Evolutionary conservation across 2,329 filamentous ascomycete species (phyloP).

Genomic region (Amylocarpus encephaloides): DNA sequence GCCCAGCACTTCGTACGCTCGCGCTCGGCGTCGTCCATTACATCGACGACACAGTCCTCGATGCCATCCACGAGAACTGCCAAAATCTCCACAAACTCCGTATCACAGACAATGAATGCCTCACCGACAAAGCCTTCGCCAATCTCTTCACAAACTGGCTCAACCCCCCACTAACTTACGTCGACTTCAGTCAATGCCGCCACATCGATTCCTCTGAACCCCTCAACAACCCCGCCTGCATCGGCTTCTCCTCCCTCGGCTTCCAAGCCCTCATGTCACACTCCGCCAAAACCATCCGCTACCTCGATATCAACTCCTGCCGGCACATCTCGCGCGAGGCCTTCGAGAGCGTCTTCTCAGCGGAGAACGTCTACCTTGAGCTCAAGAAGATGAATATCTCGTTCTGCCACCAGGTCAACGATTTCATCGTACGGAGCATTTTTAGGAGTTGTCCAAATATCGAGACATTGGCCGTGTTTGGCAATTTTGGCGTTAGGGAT

Average conservation of each 20-base stretch:
- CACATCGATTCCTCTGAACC: constrained; percentile 67
- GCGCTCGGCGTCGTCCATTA: constrained; percentile 65
- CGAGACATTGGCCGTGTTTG: constrained; percentile 55
- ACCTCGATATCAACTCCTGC: constrained; percentile 75
- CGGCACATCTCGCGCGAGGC: constrained; percentile 69
- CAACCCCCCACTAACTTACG: constrained; percentile 62
- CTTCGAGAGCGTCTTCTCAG: constrained; percentile 67
- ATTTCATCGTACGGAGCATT: constrained; percentile 56
- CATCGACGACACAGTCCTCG: constrained; percentile 63
- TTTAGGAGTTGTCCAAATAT: constrained; percentile 59
- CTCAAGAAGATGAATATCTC: constrained; percentile 69
- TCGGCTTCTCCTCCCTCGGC: constrained; percentile 69
- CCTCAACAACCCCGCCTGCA: constrained; percentile 53
- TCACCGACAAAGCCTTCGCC: constrained; percentile 69
- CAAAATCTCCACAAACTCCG: constrained; percentile 66
- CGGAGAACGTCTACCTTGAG: constrained; percentile 55
- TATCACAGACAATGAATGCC: constrained; percentile 67
- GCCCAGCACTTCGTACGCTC: constrained; percentile 64
- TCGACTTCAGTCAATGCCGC: constrained; percentile 74
- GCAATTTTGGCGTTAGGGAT: constrained; percentile 56
- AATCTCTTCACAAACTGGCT: constrained; percentile 69
- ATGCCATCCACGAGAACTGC: constrained; percentile 65
- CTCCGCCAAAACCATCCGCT: constrained; percentile 59
- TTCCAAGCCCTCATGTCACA: constrained; percentile 81
- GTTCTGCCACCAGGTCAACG: constrained; percentile 65